These are phyloP conservation scores for Rhodomyrtus psidioides DNA, from an alignment of 441 rosid genomes.

Conservation along the genomic window DNA sequence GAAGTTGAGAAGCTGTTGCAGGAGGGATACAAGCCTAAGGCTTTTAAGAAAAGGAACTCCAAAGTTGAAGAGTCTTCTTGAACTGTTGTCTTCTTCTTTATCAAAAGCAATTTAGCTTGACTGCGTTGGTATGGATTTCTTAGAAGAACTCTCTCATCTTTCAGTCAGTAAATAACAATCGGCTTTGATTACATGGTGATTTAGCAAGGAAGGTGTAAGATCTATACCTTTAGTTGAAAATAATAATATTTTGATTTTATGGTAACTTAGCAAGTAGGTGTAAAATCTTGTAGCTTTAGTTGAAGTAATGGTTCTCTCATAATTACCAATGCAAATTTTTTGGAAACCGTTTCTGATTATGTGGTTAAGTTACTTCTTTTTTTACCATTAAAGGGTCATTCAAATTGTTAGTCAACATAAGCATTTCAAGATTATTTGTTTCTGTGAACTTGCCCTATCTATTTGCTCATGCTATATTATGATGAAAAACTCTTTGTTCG, in stretches of 20 bases:
- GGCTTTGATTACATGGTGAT: neutral
- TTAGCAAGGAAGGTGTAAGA: neutral
- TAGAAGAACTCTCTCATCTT: neutral
- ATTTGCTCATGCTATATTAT: too few species aligned
- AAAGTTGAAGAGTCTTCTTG: neutral
- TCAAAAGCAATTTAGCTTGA: neutral
- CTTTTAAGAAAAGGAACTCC: conserved; percentile 7
- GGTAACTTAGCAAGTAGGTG: neutral
- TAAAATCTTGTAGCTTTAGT: neutral
- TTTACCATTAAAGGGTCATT: neutral
- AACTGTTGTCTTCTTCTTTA: neutral
- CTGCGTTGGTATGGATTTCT: neutral
- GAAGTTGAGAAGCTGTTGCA: conserved; percentile 68
- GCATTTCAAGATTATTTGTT: neutral
- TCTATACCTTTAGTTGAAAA: neutral
- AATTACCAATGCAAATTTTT: neutral
- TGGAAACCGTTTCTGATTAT: neutral
- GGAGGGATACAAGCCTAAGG: conserved; percentile 41
- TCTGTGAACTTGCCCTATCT: neutral
- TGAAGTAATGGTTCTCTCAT: neutral
- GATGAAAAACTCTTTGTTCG: too few species aligned
- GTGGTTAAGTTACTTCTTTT: neutral
- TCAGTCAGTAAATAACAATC: neutral
- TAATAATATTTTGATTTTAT: neutral
- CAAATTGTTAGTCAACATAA: neutral